Conservation (phyloP, 2,329 filamentous ascomycete genomes). For the Hypoxylon sp. region DNA sequence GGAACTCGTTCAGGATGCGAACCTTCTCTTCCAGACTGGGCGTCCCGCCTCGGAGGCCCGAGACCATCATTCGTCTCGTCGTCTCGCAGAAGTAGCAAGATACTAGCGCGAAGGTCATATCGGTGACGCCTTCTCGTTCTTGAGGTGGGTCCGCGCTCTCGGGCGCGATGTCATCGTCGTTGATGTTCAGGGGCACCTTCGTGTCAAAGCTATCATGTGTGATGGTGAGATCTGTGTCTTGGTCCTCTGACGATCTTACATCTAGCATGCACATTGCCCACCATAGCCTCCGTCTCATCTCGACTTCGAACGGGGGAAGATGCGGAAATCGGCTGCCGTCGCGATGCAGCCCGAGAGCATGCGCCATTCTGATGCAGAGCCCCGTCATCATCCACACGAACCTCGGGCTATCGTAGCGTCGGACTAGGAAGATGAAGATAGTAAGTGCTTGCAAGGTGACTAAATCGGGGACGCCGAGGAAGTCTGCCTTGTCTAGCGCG, state of each 20-base stretch:
- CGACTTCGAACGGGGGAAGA: constrained; percentile 69
- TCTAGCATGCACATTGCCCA: constrained; percentile 72
- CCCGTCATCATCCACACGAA: constrained; percentile 69
- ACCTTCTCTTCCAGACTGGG: constrained; percentile 56
- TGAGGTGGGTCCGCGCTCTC: constrained; percentile 50
- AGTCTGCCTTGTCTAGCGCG: constrained; percentile 61
- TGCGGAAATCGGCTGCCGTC: constrained; percentile 65
- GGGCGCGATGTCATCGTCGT: constrained; percentile 60
- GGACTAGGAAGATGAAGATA: constrained; percentile 63
- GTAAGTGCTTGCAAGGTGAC: constrained; percentile 64
- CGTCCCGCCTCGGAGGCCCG: constrained; percentile 45
- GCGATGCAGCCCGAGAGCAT: constrained; percentile 70
- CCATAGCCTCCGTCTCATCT: constrained; percentile 70
- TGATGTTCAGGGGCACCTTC: constrained; percentile 60
- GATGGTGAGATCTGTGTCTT: constrained; percentile 72
- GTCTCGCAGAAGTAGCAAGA: constrained; percentile 53
- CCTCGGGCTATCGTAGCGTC: constrained; percentile 57
- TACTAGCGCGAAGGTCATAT: constrained; percentile 58
- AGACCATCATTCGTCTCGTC: constrained; percentile 54
- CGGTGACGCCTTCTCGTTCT: constrained; percentile 58
- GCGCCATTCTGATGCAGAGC: constrained; percentile 67
- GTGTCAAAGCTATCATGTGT: constrained; percentile 70
- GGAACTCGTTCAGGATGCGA: constrained; percentile 40
- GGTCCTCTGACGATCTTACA: constrained; percentile 69
- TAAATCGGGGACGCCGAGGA: constrained; percentile 63